Conservation (phyloP, 768 basidiomycete species). For the Pholiota molesta region DNA sequence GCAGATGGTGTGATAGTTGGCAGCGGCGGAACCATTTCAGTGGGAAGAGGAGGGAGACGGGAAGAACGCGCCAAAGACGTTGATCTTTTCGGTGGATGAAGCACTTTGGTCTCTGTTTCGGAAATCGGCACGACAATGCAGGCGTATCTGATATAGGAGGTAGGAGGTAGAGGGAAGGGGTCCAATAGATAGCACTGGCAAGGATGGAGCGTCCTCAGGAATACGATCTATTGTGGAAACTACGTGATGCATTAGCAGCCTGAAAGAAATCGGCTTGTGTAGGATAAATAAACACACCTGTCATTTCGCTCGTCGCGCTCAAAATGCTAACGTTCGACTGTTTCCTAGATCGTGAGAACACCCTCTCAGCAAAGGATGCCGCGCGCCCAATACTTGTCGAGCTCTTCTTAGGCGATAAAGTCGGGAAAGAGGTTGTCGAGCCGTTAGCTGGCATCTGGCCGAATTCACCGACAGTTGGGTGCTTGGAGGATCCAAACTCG, state of each 20-base stretch:
- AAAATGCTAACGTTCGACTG: conserved; percentile 52
- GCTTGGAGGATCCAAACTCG: conserved; percentile 32
- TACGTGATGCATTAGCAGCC: neutral
- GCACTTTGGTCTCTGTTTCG: conserved; percentile 16
- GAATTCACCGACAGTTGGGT: conserved; percentile 31
- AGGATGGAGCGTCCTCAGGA: conserved; percentile 18
- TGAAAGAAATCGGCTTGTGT: neutral
- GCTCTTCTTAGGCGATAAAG: conserved; percentile 54
- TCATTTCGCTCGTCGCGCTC: conserved; percentile 35
- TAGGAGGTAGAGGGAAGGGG: conserved; percentile 15
- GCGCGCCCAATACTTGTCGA: conserved; percentile 46
- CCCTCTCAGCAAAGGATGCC: conserved; percentile 62
- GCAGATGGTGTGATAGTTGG: conserved; percentile 18
- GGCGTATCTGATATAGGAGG: conserved; percentile 16
- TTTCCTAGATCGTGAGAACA: conserved; percentile 57
- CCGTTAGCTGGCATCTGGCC: conserved; percentile 27
- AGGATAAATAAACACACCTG: conserved; percentile 32
- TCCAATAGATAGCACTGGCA: conserved; percentile 10
- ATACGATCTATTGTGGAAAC: conserved; percentile 10
- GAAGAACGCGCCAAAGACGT: conserved; percentile 26
- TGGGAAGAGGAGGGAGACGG: conserved; percentile 23
- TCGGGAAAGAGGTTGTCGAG: conserved; percentile 47
- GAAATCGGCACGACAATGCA: conserved; percentile 17
- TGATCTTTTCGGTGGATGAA: conserved; percentile 24
- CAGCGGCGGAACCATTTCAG: conserved; percentile 20